These are phyloP conservation scores for Crotalaria pallida DNA, from an alignment of 306 rosid genomes.

Conservation along the genomic window DNA sequence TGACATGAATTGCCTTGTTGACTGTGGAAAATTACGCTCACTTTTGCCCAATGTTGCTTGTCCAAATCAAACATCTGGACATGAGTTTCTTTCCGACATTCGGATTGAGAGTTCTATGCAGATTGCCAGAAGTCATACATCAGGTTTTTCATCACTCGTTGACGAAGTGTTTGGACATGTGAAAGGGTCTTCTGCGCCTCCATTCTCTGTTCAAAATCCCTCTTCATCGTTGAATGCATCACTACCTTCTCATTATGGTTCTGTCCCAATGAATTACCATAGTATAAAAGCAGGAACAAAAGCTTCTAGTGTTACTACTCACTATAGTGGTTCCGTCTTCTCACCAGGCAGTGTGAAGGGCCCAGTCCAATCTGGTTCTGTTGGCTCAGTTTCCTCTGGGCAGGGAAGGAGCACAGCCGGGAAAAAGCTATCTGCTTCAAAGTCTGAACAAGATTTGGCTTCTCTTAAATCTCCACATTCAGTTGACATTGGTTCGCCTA, in stretches of 20 bases:
- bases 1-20: constrained; percentile 79
- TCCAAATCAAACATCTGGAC: constrained; percentile 53
- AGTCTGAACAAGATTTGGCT: constrained; percentile 94
- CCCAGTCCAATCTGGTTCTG: constrained; percentile 60
- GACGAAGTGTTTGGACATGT: constrained; percentile 92
- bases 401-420: constrained; percentile 54
- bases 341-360: constrained; percentile 61
- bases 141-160: constrained; percentile 85
- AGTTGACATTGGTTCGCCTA: constrained; percentile 51
- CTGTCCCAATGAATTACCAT: constrained; percentile 51
- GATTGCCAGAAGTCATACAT: constrained; percentile 56
- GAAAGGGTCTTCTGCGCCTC: constrained; percentile 57
- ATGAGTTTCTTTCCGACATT: constrained; percentile 49
- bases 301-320: constrained; percentile 34
- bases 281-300: constrained; percentile 55
- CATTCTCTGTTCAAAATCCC: constrained; percentile 43
- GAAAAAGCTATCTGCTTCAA: constrained; percentile 70
- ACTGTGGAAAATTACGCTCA: constrained; percentile 59
- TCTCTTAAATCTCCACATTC: constrained; percentile 71
- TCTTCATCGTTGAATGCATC: constrained; percentile 53
- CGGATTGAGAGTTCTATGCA: constrained; percentile 51
- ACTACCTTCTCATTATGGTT: constrained; percentile 58
- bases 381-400: constrained; percentile 54
- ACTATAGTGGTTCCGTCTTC: constrained; percentile 56
- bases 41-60: constrained; percentile 42